Evolutionary conservation across 1,284 basidiomycete genomes (phyloP), one percentile per base, ranked within the genome.

Genomic region (Cutaneotrichosporon spelunceum): DNA sequence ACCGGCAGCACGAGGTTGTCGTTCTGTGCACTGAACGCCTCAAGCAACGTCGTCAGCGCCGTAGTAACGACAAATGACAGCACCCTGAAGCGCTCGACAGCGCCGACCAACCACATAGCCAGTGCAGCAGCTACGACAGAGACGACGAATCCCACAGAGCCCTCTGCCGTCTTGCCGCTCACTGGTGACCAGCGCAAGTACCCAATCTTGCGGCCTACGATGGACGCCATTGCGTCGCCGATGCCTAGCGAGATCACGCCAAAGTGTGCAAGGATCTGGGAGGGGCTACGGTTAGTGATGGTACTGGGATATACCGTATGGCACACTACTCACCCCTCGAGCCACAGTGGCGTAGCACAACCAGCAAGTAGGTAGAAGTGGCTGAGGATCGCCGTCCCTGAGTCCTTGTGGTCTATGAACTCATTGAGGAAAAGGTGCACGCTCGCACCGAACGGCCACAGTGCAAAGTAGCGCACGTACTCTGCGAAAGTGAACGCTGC

Each of bases 391-490:
- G 94, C 96, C 10, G 95, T 96, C 6, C 96, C 96, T 53, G 88
- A 85, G 78, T 99, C 96, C 81, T 94, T 93, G 70, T 89, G 79
- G 83, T 99, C 96, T 73, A 98, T 82, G 73, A 99, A 99, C 78
- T 99, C 95, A 80, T 89, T 90, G 84, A 99, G 88, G 80, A 99
- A 99, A 64, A 98, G 81, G 80, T 99, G 96, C 27, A 99, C 86
- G 13, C 87, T 84, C 5, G 91, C 95, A 9, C 94, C 93, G 70
- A 98, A 90, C 3, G 96, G 96, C 79, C 95, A 98, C 33, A 99
- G 85, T 34, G 96, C 96, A 79, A 98, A 99, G 79, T 98, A 99
- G 55, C 96, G 89, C 66, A 95, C 85, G 80, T 96, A 97, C 80
- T 97, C 93, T 59, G 89, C 87, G 75, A 97, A 96, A n/a, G 87